Evolutionary conservation across 2,329 filamentous ascomycete species (phyloP).

Genomic region (Coniochaeta sp.): DNA sequence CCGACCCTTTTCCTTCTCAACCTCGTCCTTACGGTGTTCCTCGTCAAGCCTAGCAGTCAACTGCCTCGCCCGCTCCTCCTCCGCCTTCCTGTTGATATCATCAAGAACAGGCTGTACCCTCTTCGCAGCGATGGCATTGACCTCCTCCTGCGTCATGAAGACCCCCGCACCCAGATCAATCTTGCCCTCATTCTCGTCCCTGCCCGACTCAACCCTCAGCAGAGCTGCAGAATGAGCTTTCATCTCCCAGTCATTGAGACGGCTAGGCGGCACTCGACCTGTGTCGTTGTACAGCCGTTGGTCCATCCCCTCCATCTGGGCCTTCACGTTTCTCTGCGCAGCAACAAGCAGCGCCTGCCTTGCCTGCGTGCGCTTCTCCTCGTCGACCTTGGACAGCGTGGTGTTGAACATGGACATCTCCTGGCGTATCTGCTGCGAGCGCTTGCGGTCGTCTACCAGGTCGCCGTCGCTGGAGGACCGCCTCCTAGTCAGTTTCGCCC

Average conservation of each 20-base stretch:
- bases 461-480: constrained; percentile 63
- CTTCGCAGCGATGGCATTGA: constrained; percentile 71
- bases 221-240: constrained; percentile 66
- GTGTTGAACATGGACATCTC: constrained; percentile 75
- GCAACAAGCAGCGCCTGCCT: constrained; percentile 68
- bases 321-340: constrained; percentile 81
- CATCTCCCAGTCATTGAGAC: constrained; percentile 70
- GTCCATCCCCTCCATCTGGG: constrained; percentile 72
- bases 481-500: constrained; percentile 47
- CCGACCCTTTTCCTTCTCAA: constrained; percentile 33
- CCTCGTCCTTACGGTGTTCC: constrained; percentile 37
- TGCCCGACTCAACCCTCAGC: constrained; percentile 54
- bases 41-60: constrained; percentile 56
- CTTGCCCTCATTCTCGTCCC: constrained; percentile 46
- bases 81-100: constrained; percentile 74
- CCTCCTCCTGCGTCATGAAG: constrained; percentile 69
- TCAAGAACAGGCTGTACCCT: constrained; percentile 78
- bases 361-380: constrained; percentile 67
- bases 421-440: constrained; percentile 62
- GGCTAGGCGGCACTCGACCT: constrained; percentile 62
- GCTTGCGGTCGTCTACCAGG: constrained; percentile 51
- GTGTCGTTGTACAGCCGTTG: constrained; percentile 71
- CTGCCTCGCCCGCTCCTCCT: constrained; percentile 61
- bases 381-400: constrained; percentile 61
- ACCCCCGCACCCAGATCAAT: constrained; percentile 72